These are phyloP conservation scores for Apostasia shenzhenica DNA, from an alignment of 106 monocot species.

Conservation along the genomic window DNA sequence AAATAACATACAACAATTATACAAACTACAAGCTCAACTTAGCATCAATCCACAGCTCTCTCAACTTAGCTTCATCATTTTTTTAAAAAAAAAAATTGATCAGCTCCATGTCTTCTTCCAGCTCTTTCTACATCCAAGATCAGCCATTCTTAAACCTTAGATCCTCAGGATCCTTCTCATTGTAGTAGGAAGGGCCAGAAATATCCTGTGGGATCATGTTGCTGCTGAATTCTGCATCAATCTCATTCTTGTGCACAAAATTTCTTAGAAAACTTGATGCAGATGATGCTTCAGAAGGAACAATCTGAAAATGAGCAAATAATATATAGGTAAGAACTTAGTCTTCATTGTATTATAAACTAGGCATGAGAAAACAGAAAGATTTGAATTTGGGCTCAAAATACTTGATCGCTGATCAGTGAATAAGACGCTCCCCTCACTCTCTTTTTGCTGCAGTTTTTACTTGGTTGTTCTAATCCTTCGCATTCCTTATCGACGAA, in stretches of 20 bases:
- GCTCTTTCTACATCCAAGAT: neutral
- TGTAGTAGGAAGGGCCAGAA: neutral
- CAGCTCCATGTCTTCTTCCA: too few relatives aligned
- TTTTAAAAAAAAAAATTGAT: too few relatives aligned
- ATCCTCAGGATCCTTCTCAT: neutral
- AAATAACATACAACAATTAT: too few relatives aligned
- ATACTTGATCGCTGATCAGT: neutral
- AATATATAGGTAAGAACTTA: neutral
- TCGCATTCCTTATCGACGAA: constrained; percentile 6
- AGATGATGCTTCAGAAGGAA: neutral
- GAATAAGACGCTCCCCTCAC: neutral
- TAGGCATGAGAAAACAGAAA: neutral
- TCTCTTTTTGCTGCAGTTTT: neutral
- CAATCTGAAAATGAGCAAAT: constrained; percentile 2
- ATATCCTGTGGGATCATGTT: neutral
- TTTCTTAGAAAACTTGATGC: neutral
- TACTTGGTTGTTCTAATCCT: neutral
- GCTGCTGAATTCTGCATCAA: constrained; percentile 1
- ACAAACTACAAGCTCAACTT: too few relatives aligned
- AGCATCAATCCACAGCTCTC: too few relatives aligned
- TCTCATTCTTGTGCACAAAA: neutral
- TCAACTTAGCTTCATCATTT: too few relatives aligned
- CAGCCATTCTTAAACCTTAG: neutral
- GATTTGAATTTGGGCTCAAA: neutral
- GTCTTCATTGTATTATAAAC: neutral